Conservation (phyloP, 2,329 filamentous ascomycete species). For the Tolypocladium nubicola region DNA sequence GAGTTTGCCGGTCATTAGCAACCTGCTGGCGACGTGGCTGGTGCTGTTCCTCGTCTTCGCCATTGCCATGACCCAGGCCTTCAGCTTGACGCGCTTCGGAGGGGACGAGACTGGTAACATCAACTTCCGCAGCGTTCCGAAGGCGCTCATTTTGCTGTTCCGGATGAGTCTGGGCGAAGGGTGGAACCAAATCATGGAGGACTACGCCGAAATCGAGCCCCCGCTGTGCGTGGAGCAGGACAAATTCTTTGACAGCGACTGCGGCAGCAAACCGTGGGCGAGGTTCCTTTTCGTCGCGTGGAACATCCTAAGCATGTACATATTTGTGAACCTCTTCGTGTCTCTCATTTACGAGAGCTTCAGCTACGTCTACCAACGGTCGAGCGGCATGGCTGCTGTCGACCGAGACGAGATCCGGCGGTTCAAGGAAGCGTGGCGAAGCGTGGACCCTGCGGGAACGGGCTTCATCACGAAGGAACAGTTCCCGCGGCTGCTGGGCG, state of each 20-base stretch:
- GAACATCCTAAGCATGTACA: conserved; percentile 99
- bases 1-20: conserved; percentile 81
- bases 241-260: conserved; percentile 80
- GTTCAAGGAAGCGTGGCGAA: conserved; percentile 98
- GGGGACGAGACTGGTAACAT: conserved; percentile 61
- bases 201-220: conserved; percentile 70
- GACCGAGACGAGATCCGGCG: conserved; percentile 89
- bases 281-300: conserved; percentile 84
- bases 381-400: conserved; percentile 81
- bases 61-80: conserved; percentile 91
- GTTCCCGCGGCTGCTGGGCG: conserved; percentile 79
- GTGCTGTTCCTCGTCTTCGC: conserved; percentile 94
- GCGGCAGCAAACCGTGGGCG: conserved; percentile 83
- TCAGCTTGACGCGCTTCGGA: conserved; percentile 87
- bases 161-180: conserved; percentile 88
- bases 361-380: conserved; percentile 96
- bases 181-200: conserved; percentile 96
- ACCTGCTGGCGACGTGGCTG: conserved; percentile 91
- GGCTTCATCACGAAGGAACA: conserved; percentile 85
- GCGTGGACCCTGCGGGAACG: conserved; percentile 81
- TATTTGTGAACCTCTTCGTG: conserved; percentile 96
- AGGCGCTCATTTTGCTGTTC: conserved; percentile 87
- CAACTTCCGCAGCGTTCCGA: conserved; percentile 90
- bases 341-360: conserved; percentile 99
- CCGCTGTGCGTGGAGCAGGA: conserved; percentile 67